Base-by-base conservation (phyloP, 2,329 filamentous ascomycete genomes). In the Setomelanomma holmii region DNA sequence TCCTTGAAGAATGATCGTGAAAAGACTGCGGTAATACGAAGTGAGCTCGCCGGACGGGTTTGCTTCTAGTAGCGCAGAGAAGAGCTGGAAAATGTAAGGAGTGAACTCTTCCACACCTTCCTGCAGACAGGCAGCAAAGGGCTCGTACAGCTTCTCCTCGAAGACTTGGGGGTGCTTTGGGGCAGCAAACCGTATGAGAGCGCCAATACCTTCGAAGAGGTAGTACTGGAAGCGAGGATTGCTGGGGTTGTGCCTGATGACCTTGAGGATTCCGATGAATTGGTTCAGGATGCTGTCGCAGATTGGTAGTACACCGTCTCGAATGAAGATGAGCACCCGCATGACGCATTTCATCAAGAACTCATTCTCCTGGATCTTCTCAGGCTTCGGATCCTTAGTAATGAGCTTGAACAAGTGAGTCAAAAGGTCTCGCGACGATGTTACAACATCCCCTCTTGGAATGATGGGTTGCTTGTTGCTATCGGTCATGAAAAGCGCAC, bases 161-260 rank as follows among this genome's bases (percentile, higher is more conserved):
- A 98, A 84, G 64, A 89, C 86, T 22, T 86, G 83, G 8, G 90
- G 86, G 60, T 90, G 85, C 3, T 82, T 81, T 55, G 78, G 88
- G 70, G 82, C 90, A 77, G 82, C 87, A 81, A 83, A 91, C 71
- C 88, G 86, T 49, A 98, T 90, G 41, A 99, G 82, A 14, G 95
- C 93, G 27, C 95, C 95, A 40, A 99, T 80, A 3, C 91, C 90
- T 78, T 99, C 95, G 58, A 99, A 99, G 73, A 96, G 91, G 75
- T 93, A 99, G 80, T 99, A 99, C 78, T 97, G 97, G 79, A 99
- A 99, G 11, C 91, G 86, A 2, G 95, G 95, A 76, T 99, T 99
- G 79, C 93, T 97, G 0, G 95, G 95, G 75, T 99, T 99, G 64
- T 89, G 85, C 70, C 92, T 89, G 75, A 98, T 98, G 62, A 96